phyloP scores from a whole-genome alignment of 2,329 filamentous ascomycete species.

The Aureobasidium sp. region DNA sequence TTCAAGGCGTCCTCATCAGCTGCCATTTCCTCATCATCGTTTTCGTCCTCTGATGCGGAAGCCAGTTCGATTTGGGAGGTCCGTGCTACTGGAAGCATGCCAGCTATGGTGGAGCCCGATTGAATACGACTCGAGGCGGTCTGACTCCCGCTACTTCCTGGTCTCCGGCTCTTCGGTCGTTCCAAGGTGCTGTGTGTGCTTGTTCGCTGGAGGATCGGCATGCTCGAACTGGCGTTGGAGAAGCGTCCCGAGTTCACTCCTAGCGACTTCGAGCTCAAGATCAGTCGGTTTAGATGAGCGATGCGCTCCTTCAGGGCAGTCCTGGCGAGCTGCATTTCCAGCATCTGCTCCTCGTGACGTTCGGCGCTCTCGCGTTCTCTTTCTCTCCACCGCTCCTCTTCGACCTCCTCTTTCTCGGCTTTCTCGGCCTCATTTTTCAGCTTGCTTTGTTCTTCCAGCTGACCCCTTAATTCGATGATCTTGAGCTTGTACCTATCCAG shows the following conservation, averaged over 20 bases:
- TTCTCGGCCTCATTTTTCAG: conserved; percentile 43
- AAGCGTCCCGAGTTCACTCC: conserved; percentile 80
- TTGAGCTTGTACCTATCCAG: conserved; percentile 91
- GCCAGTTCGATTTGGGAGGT: conserved; percentile 19
- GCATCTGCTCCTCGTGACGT: conserved; percentile 91
- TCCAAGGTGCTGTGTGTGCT: conserved; percentile 29
- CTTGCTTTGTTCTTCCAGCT: conserved; percentile 77
- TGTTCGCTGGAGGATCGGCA: conserved; percentile 29
- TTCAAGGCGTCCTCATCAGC: conserved; percentile 25
- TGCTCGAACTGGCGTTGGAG: conserved; percentile 31
- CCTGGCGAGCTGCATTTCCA: conserved; percentile 95
- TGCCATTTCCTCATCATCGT: conserved; percentile 49
- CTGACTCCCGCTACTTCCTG: conserved; percentile 6
- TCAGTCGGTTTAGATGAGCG: conserved; percentile 89
- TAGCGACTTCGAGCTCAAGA: conserved; percentile 89
- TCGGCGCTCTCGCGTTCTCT: conserved; percentile 73
- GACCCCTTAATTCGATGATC: conserved; percentile 69
- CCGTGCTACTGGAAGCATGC: conserved; percentile 21
- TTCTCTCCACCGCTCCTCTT: conserved; percentile 59
- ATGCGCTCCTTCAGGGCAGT: conserved; percentile 96
- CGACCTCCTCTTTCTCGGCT: conserved; percentile 56
- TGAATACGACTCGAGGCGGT: conserved; percentile 22
- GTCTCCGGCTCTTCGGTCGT: conserved; percentile 2
- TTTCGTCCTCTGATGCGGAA: conserved; percentile 25
- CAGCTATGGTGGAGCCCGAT: conserved; percentile 24